Percentiles rank a stretch among this genome's conserved stretches.
Conservation (phyloP, 805 yeast genomes). For the Saturnispora silvae region DNA sequence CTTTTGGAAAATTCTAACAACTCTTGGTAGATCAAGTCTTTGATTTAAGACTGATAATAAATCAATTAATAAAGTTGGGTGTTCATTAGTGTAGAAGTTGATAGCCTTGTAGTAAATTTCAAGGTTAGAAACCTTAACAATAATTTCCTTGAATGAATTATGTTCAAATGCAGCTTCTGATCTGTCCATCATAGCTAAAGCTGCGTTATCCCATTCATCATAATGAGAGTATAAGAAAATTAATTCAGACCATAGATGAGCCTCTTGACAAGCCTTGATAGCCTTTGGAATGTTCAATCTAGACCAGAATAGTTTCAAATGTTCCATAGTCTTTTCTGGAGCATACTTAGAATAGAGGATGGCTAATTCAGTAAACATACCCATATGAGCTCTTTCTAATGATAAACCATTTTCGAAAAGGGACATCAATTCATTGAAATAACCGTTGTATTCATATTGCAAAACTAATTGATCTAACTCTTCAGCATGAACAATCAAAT, state of each 20-base stretch:
- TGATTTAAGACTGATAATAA: slow-evolving; percentile 75
- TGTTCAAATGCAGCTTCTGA: slow-evolving; percentile 92
- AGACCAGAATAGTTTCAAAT: slow-evolving; percentile 95
- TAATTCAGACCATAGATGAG: slow-evolving; percentile 93
- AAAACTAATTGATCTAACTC: slow-evolving; percentile 83
- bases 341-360: slow-evolving; percentile 81
- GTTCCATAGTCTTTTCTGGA: slow-evolving; percentile 89
- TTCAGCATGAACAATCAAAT: slow-evolving; percentile 94
- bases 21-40: slow-evolving; percentile 88
- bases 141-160: slow-evolving; percentile 82
- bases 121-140: slow-evolving; percentile 89
- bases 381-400: slow-evolving; percentile 98
- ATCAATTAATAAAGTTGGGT: slow-evolving; percentile 84
- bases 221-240: slow-evolving; percentile 95
- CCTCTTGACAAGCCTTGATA: slow-evolving; percentile 82
- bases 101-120: slow-evolving; percentile 97
- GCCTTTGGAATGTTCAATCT: slow-evolving; percentile 97
- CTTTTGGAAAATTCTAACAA: slow-evolving; percentile 86
- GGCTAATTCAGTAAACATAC: slow-evolving; percentile 97
- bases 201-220: slow-evolving; percentile 99
- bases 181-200: slow-evolving; percentile 90
- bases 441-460: slow-evolving; percentile 82
- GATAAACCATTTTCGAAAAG: slow-evolving; percentile 93
- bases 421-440: slow-evolving; percentile 83
- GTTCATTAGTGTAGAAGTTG: slow-evolving; percentile 85